These are phyloP conservation scores for Sicyos baderoa DNA, from an alignment of 306 rosid species.

Conservation along the genomic window DNA sequence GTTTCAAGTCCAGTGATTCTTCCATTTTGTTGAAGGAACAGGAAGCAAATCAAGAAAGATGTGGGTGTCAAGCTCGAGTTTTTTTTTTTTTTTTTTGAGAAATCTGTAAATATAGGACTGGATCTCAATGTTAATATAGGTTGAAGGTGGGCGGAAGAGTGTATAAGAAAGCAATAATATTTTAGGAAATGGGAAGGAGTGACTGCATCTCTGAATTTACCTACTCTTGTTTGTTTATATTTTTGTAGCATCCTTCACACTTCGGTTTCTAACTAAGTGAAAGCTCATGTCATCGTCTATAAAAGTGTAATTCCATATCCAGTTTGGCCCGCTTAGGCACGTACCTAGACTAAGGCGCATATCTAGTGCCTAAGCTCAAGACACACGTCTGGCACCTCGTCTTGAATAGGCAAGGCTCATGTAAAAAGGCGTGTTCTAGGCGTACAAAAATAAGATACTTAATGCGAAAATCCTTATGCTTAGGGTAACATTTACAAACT, in stretches of 20 bases:
- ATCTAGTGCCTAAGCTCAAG: too few relatives aligned
- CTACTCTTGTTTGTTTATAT: constrained; percentile 1
- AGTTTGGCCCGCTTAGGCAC: too few relatives aligned
- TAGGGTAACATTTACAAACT: too few relatives aligned
- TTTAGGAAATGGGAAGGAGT: neutral
- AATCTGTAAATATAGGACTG: neutral
- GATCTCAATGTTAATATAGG: neutral
- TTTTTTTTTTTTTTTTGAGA: neutral
- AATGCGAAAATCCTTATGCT: too few relatives aligned
- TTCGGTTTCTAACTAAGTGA: neutral
- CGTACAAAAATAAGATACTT: too few relatives aligned
- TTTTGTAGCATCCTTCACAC: neutral
- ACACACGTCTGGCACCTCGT: too few relatives aligned
- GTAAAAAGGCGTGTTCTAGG: too few relatives aligned
- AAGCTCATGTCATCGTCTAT: neutral
- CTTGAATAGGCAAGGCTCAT: too few relatives aligned
- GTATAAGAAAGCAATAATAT: constrained; percentile 5
- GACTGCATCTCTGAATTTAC: neutral
- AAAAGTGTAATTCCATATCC: neutral
- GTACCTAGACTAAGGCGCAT: too few relatives aligned
- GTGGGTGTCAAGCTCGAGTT: neutral
- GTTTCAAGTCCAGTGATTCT: neutral
- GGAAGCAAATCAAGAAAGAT: neutral
- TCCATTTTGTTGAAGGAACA: constrained; percentile 14
- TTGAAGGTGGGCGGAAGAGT: constrained; percentile 4